phyloP scores from a whole-genome alignment of 2,329 filamentous ascomycete genomes.

The Colletotrichum viniferum region DNA sequence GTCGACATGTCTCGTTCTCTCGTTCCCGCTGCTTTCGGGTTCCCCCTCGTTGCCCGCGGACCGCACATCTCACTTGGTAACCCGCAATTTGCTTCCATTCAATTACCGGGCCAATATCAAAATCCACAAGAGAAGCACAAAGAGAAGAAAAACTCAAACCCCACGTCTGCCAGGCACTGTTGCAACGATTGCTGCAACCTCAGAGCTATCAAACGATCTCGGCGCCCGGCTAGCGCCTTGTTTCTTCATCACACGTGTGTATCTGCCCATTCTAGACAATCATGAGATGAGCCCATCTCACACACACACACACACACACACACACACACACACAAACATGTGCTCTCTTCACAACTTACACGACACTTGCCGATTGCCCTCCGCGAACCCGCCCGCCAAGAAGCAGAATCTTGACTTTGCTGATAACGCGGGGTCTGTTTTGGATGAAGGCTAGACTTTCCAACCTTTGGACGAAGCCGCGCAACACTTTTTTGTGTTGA shows the following conservation, averaged over 20 bases:
- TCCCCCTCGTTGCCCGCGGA: background rate
- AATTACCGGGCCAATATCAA: background rate
- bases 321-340: background rate
- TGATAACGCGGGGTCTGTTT: slow-evolving; percentile 20
- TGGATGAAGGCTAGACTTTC: slow-evolving; percentile 5
- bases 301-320: background rate
- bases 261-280: background rate
- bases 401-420: slow-evolving; percentile 1
- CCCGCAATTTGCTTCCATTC: background rate
- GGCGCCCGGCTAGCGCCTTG: background rate
- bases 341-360: background rate
- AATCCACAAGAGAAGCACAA: background rate
- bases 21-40: background rate
- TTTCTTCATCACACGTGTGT: background rate
- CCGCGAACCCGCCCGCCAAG: background rate
- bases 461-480: slow-evolving; percentile 4
- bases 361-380: background rate
- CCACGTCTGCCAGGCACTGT: background rate
- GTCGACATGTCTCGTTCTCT: background rate
- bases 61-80: background rate
- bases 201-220: slow-evolving; percentile 4
- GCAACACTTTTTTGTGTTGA: background rate
- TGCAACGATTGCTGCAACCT: slow-evolving; percentile 9
- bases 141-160: background rate
- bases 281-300: background rate